Conservation (phyloP, 257 asterid genomes). For the Schizonepeta tenuifolia region DNA sequence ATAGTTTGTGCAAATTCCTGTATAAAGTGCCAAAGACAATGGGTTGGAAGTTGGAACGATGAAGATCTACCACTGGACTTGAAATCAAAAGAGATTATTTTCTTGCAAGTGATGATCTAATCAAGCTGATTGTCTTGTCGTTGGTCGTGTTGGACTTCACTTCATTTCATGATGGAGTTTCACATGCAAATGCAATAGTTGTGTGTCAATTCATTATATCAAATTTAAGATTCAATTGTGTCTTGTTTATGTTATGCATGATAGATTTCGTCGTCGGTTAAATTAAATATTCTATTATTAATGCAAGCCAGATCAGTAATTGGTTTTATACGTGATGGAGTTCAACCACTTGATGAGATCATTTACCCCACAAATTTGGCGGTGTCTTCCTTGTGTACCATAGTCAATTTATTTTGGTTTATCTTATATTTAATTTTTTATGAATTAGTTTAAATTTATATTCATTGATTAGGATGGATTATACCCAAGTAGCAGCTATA, state of each 20-base stretch:
- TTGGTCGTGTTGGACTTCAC: background rate
- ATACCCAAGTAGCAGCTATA: no score
- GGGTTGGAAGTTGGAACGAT: background rate
- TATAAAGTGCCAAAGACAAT: background rate
- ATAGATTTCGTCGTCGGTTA: background rate
- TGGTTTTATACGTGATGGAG: no score
- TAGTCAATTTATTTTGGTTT: no score
- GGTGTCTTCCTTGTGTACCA: no score
- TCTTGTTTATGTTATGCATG: background rate
- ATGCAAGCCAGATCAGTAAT: no score
- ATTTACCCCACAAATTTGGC: no score
- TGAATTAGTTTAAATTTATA: no score
- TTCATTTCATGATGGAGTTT: background rate
- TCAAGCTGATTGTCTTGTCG: slow-evolving; percentile 19
- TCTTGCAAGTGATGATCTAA: background rate
- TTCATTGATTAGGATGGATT: no score
- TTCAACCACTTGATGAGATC: no score
- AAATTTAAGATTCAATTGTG: background rate
- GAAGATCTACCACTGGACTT: slow-evolving; percentile 6
- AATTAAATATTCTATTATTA: background rate
- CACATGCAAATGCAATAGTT: background rate
- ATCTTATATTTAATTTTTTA: no score
- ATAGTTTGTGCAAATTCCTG: slow-evolving; percentile 2
- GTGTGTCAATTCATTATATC: background rate
- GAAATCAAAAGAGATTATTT: background rate